These are phyloP conservation scores for Colletotrichum caudatum DNA, from an alignment of 2,329 filamentous ascomycete species.

Conservation along the genomic window DNA sequence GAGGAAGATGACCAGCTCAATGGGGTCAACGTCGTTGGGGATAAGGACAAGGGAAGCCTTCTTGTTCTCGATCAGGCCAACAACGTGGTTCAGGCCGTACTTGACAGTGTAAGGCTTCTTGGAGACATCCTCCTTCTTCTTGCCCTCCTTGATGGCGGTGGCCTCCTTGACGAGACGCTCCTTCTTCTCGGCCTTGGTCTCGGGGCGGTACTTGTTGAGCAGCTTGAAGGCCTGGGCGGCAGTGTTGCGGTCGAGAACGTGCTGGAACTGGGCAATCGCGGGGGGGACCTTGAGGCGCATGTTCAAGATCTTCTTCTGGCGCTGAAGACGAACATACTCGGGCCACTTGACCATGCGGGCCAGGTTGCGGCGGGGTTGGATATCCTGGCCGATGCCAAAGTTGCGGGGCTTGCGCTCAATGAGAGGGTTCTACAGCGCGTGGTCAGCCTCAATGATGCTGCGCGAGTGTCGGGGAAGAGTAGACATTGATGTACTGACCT, in stretches of 20 bases:
- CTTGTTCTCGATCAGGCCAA: constrained; percentile 98
- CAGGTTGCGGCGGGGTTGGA: constrained; percentile 95
- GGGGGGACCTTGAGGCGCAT: constrained; percentile 98
- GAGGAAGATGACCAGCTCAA: constrained; percentile 99
- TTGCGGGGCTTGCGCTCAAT: constrained; percentile 98
- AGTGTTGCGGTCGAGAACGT: constrained; percentile 95
- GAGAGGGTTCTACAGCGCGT: constrained; percentile 84
- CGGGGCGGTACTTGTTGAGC: constrained; percentile 99
- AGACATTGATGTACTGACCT: constrained; percentile 74
- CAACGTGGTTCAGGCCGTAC: constrained; percentile 99
- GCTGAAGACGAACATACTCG: constrained; percentile 98
- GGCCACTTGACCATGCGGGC: constrained; percentile 99
- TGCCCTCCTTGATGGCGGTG: constrained; percentile 96
- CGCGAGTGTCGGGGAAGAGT: not conserved
- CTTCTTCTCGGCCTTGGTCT: constrained; percentile 99
- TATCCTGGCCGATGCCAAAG: constrained; percentile 99
- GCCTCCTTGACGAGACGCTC: constrained; percentile 99
- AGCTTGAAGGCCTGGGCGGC: constrained; percentile 98
- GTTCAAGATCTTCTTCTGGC: constrained; percentile 94
- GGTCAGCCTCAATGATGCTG: constrained; percentile 43
- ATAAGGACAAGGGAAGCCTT: constrained; percentile 98
- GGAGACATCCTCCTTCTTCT: constrained; percentile 99
- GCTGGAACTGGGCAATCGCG: constrained; percentile 96
- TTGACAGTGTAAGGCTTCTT: constrained; percentile 99
- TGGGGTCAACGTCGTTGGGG: constrained; percentile 99